Base-by-base conservation (phyloP, 805 yeast species). In the Nakazawaea ishiwadae region DNA sequence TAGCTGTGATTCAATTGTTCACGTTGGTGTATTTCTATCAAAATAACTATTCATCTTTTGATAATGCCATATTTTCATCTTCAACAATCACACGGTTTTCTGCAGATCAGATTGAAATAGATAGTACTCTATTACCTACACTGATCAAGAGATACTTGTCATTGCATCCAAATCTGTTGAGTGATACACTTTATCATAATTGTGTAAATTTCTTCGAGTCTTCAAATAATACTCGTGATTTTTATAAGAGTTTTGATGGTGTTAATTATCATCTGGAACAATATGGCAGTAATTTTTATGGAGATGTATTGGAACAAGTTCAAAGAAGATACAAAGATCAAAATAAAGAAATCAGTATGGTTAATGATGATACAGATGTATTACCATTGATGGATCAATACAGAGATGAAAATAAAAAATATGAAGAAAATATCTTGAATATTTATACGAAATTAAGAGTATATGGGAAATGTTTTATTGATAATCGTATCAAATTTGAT, bases 391-490 rank as follows among this genome's bases (percentile, higher is more conserved):
- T 40, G 44, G 36, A 29, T 20, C n/a, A 28, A 23, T 35, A 33
- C 17, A 29, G 10, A 11, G 19, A 12, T 16, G 44, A 40, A 14
- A 40, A 40, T 21, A 16, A 24, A 18, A 21, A n/a, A 5, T 30
- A 12, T 8, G 36, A 35, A 32, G 20, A 32, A 7, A 15, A 10
- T 9, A 24, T 40, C 27, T 12, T 8, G 10, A 24, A 40, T 23
- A 12, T 17, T 31, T 29, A 35, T 31, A 15, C 39, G 3, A 35
- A 31, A 30, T 8, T 36, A 9, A 36, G 44, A 32, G 19, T 42
- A 4, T 37, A 27, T 28, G 44, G 44, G 18, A 32, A 37, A 32
- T 42, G 44, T 28, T 37, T 27, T 16, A 23, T 42, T n/a, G 40
- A 42, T 6, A 33, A 42, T 20, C 34, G 38, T 23, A 30, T 40